These are phyloP conservation scores for Rubroshorea leprosula DNA, from an alignment of 345 rosid genomes.

Conservation along the genomic window DNA sequence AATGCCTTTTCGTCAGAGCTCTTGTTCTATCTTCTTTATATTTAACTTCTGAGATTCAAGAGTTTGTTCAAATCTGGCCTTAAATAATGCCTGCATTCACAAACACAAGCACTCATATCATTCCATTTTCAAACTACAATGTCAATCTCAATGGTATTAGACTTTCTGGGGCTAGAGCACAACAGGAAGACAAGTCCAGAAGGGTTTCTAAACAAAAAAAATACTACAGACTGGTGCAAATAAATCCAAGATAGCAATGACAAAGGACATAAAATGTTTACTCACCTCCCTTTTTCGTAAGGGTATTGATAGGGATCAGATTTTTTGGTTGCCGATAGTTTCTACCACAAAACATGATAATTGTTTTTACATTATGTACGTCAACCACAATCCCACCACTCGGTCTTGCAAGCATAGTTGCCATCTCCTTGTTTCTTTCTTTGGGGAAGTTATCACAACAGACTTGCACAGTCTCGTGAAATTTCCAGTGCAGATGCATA, in stretches of 20 bases:
- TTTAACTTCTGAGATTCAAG: conserved; percentile 97
- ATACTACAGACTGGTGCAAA: too few relatives aligned
- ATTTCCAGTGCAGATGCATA: conserved; percentile 99
- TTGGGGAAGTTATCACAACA: conserved; percentile 91
- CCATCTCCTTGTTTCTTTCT: conserved; percentile 95
- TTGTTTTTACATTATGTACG: conserved; percentile 80
- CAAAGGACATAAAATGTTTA: neutral
- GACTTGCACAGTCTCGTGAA: conserved; percentile 97
- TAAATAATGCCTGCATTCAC: conserved; percentile 77
- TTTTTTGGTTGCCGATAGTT: conserved; percentile 93
- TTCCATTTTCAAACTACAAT: too few relatives aligned
- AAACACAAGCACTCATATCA: conserved; percentile 8
- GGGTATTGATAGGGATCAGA: conserved; percentile 90
- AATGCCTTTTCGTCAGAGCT: conserved; percentile 72
- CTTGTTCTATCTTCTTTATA: conserved; percentile 89
- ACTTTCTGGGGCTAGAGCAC: too few relatives aligned
- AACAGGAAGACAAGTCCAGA: too few relatives aligned
- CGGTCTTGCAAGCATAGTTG: conserved; percentile 76
- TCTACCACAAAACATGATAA: conserved; percentile 96
- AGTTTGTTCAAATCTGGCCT: conserved; percentile 99
- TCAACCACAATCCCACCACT: conserved; percentile 91
- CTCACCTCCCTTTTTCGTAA: conserved; percentile 90
- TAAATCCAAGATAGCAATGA: neutral
- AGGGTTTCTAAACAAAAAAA: too few relatives aligned
- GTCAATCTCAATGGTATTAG: too few relatives aligned